Percentiles rank a stretch among this genome's conserved stretches.
These are phyloP conservation scores for Cryptococcus hybrid DNA, from an alignment of 1,284 basidiomycete genomes.

Conservation along the genomic window DNA sequence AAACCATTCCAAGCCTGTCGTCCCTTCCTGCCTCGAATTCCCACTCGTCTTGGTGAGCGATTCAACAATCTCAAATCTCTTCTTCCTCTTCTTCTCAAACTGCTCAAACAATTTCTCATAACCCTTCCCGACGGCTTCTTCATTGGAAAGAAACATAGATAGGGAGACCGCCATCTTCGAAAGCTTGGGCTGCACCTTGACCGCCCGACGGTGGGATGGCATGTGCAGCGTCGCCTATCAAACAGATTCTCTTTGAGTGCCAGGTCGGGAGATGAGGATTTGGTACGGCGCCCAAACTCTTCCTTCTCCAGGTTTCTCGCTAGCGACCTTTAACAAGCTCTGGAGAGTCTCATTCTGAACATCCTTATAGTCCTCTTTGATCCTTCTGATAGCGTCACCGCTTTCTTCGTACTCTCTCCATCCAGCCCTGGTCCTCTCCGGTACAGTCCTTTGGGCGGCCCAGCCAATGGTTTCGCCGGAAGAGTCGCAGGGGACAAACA, in stretches of 20 bases:
- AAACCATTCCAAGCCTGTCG: not conserved
- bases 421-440: constrained; percentile 15
- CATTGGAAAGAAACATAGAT: constrained; percentile 9
- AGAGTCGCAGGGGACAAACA: constrained; percentile 24
- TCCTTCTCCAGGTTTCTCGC: constrained; percentile 2
- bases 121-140: not conserved
- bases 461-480: constrained; percentile 19
- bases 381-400: constrained; percentile 16
- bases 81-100: constrained; percentile 14
- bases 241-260: constrained; percentile 21
- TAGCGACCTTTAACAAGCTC: constrained; percentile 16
- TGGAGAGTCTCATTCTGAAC: constrained; percentile 16
- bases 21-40: not conserved
- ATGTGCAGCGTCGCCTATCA: constrained; percentile 15
- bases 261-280: constrained; percentile 18
- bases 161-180: constrained; percentile 28
- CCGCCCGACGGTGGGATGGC: constrained; percentile 21
- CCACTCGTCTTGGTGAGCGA: not conserved
- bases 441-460: constrained; percentile 11
- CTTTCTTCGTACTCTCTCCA: constrained; percentile 24
- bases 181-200: constrained; percentile 22
- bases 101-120: constrained; percentile 12
- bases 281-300: constrained; percentile 24
- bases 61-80: not conserved
- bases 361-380: constrained; percentile 12